Percentiles rank a stretch among this genome's conserved stretches.
phyloP scores from a whole-genome alignment of 78 protist species.

The Dictyostelium firmibasis region DNA sequence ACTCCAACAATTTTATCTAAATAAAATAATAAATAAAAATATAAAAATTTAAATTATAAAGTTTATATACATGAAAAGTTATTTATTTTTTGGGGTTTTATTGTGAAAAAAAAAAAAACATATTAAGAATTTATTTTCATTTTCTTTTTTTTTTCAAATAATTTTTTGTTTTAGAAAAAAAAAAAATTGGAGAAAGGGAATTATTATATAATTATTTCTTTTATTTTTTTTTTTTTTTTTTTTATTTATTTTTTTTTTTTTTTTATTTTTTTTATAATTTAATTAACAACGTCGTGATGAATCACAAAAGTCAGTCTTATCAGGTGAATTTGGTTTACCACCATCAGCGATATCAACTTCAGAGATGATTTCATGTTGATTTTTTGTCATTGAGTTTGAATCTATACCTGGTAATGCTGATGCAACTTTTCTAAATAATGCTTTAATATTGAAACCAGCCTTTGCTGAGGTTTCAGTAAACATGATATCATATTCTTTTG shows the following conservation, averaged over 20 bases:
- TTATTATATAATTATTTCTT: neutral
- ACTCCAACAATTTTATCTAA: neutral
- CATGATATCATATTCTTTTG: slow-evolving; percentile 90
- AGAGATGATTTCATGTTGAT: slow-evolving; percentile 9
- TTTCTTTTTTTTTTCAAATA: no score
- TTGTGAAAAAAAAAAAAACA: no score
- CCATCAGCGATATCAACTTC: neutral
- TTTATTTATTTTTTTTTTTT: no score
- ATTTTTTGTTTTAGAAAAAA: no score
- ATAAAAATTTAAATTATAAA: neutral
- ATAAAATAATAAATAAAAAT: neutral
- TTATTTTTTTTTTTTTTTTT: no score
- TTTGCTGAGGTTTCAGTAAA: slow-evolving; percentile 97
- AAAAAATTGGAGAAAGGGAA: neutral
- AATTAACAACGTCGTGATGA: neutral
- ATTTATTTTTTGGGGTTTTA: no score
- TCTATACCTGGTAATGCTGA: slow-evolving; percentile 84
- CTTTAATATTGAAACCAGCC: slow-evolving; percentile 94
- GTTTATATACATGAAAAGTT: no score
- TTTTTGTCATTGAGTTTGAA: slow-evolving; percentile 43
- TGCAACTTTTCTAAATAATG: slow-evolving; percentile 89
- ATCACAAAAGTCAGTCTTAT: neutral
- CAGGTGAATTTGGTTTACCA: neutral
- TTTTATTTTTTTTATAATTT: no score
- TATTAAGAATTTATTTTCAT: no score